A percentile compares a stretch with the other conserved stretches of the same genome.
phyloP scores from a whole-genome alignment of 1,139 yeast genomes.

The Sugiyamaella paludigena region DNA sequence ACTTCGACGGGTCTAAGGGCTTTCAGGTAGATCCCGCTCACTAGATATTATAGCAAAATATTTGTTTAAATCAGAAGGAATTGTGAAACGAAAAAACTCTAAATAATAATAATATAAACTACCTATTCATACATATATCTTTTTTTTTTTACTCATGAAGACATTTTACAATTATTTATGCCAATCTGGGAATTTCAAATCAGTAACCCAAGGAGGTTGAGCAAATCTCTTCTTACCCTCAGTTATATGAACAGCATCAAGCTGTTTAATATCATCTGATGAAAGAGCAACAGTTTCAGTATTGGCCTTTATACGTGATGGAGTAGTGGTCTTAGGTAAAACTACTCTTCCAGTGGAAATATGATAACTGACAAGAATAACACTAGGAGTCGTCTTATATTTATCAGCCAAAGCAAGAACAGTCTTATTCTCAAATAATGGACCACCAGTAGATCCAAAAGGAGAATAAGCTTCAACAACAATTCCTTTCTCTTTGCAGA shows the following conservation, averaged over 20 bases:
- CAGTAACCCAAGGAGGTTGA: constrained; percentile 40
- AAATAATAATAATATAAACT: too few relatives aligned
- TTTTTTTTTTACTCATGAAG: too few relatives aligned
- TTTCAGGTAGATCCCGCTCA: too few relatives aligned
- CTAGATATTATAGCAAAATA: too few relatives aligned
- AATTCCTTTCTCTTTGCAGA: constrained; percentile 53
- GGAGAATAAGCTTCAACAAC: constrained; percentile 77
- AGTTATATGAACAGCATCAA: constrained; percentile 46
- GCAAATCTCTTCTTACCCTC: constrained; percentile 53
- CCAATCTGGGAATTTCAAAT: constrained; percentile 36
- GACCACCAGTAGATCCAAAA: constrained; percentile 68
- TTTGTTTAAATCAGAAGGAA: too few relatives aligned
- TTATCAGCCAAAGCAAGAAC: constrained; percentile 54
- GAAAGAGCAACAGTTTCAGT: constrained; percentile 50
- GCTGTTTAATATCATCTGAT: constrained; percentile 52
- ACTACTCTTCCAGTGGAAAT: constrained; percentile 66
- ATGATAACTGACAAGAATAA: constrained; percentile 69
- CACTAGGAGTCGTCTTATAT: constrained; percentile 56
- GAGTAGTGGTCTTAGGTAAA: constrained; percentile 68
- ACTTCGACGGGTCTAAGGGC: too few relatives aligned
- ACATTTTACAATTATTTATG: too few relatives aligned
- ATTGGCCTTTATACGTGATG: constrained; percentile 59
- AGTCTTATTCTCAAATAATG: constrained; percentile 52
- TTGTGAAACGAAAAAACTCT: too few relatives aligned
- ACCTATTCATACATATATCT: too few relatives aligned